A percentile compares a stretch with the other conserved stretches of the same genome.
Conservation (phyloP, 495 filamentous ascomycete species). For the Pseudevernia furfuracea region DNA sequence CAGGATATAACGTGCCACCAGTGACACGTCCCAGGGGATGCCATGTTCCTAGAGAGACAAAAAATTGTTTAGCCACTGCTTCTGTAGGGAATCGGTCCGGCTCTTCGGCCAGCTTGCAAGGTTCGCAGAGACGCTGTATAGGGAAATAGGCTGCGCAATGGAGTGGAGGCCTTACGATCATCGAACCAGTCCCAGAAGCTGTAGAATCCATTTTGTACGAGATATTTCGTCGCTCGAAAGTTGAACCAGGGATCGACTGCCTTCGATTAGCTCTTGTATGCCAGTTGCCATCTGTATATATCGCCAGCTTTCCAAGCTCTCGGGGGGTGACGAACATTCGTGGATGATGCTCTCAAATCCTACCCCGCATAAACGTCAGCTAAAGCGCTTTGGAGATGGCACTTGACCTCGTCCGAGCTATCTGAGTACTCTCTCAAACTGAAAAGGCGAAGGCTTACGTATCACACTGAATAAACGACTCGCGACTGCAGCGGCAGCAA, state of each 20-base stretch:
- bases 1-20: constrained; percentile 95
- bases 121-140: not conserved
- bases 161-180: constrained; percentile 55
- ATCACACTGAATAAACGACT: constrained; percentile 98
- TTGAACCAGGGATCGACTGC: constrained; percentile 99
- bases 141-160: not conserved
- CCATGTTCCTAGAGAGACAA: constrained; percentile 68
- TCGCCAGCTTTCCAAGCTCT: constrained; percentile 12
- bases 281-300: constrained; percentile 23
- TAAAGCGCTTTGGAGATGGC: constrained; percentile 6
- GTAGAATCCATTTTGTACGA: constrained; percentile 94
- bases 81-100: not conserved
- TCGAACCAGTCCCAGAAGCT: constrained; percentile 99
- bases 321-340: constrained; percentile 68
- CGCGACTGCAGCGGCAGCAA: constrained; percentile 85
- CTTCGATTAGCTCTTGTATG: constrained; percentile 23
- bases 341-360: constrained; percentile 99
- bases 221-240: constrained; percentile 96
- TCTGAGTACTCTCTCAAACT: constrained; percentile 3
- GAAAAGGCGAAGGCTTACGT: constrained; percentile 49
- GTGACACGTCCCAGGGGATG: constrained; percentile 98
- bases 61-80: constrained; percentile 17
- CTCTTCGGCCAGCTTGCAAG: not conserved
- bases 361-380: constrained; percentile 29
- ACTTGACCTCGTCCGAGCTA: constrained; percentile 7